A percentile compares a stretch with the other conserved stretches of the same genome.
Conservation (phyloP, 176 grass and related monocot genomes). For the Avena sativa region DNA sequence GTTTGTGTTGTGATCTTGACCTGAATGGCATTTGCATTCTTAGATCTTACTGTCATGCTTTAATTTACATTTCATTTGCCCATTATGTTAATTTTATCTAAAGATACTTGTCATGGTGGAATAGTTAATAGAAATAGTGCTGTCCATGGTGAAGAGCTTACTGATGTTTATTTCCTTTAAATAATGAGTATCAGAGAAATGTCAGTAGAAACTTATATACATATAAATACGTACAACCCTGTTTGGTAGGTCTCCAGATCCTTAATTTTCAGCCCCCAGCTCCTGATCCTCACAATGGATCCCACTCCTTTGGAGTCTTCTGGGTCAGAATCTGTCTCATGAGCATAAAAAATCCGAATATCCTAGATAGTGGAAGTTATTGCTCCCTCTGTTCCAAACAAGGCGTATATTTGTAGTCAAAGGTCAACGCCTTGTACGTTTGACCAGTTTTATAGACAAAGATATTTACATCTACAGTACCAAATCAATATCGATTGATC, state of each 20-base stretch:
- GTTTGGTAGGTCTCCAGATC: slow-evolving; percentile 4
- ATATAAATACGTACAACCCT: not conserved
- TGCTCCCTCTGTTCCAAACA: not conserved
- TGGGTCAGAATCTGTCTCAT: not conserved
- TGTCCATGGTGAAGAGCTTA: not conserved
- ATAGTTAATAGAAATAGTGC: not conserved
- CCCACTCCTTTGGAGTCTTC: not conserved
- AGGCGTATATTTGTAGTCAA: too few species aligned
- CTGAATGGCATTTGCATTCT: not conserved
- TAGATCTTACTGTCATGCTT: not conserved
- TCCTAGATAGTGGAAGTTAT: not conserved
- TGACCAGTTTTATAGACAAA: too few species aligned
- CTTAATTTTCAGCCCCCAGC: not conserved
- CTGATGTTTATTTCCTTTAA: not conserved
- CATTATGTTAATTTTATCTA: slow-evolving; percentile 11
- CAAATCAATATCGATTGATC: too few species aligned
- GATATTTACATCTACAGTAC: too few species aligned
- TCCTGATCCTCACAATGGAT: not conserved
- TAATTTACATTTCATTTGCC: slow-evolving; percentile 6
- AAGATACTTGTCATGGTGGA: not conserved
- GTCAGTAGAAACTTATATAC: not conserved
- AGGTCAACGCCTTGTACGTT: too few species aligned
- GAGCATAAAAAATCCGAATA: not conserved
- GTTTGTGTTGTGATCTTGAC: slow-evolving; percentile 50
- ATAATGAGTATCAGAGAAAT: not conserved